These are phyloP conservation scores for Closterium sp. DNA, from an alignment of 139 green algal genomes.

Conservation along the genomic window DNA sequence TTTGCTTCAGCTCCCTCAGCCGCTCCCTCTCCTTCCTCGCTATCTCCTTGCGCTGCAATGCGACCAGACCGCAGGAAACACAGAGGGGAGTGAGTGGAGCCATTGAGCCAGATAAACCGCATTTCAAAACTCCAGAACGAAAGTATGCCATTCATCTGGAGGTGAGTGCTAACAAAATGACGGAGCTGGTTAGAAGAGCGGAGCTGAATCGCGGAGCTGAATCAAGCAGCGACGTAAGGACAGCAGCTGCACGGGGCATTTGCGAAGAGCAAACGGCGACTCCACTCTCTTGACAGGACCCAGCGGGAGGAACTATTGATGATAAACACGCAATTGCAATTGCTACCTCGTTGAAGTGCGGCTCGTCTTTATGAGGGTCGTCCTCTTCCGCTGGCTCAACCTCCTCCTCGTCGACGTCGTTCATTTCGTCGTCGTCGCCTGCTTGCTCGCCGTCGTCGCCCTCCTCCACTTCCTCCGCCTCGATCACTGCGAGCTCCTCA, in stretches of 20 bases:
- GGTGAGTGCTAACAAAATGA: neutral
- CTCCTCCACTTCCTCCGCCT: conserved; percentile 27
- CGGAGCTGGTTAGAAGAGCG: neutral
- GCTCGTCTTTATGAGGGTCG: neutral
- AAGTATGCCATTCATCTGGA: too few relatives aligned
- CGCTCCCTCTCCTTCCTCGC: conserved; percentile 46
- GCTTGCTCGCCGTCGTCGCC: conserved; percentile 1
- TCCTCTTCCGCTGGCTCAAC: neutral
- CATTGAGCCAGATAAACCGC: too few relatives aligned
- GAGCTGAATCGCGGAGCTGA: too few relatives aligned
- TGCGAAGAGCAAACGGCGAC: too few relatives aligned
- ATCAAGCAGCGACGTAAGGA: too few relatives aligned
- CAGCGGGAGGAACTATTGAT: too few relatives aligned
- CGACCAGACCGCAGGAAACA: neutral
- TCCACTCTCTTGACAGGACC: too few relatives aligned
- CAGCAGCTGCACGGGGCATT: too few relatives aligned
- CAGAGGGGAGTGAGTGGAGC: neutral
- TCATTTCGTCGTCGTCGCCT: neutral
- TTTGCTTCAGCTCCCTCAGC: conserved; percentile 62
- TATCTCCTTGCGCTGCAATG: conserved; percentile 24
- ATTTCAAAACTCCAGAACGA: too few relatives aligned
- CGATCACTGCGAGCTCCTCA: conserved; percentile 26
- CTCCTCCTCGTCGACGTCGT: neutral
- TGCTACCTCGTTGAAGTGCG: neutral
- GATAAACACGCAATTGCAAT: too few relatives aligned